Evolutionary conservation across 345 rosid genomes (phyloP).

Genomic region (Aurinia saxatilis): DNA sequence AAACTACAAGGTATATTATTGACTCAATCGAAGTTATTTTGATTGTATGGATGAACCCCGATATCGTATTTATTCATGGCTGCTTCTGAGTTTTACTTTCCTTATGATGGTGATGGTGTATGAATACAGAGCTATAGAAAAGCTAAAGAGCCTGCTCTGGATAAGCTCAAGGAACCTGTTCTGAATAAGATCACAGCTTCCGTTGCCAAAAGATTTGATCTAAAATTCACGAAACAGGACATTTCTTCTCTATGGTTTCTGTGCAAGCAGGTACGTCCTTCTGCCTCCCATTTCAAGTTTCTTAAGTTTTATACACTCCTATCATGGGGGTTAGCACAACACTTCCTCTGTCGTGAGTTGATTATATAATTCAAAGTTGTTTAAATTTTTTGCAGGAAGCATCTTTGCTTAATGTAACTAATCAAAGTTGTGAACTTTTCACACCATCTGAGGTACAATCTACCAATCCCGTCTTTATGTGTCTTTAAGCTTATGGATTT

Average conservation of each 20-base stretch:
- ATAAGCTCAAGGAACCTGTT: constrained; percentile 76
- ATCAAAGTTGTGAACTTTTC: constrained; percentile 88
- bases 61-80: neutral
- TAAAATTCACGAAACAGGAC: constrained; percentile 69
- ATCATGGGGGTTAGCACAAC: neutral
- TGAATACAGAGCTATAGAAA: constrained; percentile 48
- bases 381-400: constrained; percentile 58
- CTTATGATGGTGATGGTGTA: neutral
- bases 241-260: constrained; percentile 86
- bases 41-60: neutral
- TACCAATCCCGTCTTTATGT: neutral
- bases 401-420: constrained; percentile 68
- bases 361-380: neutral
- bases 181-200: constrained; percentile 66
- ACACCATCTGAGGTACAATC: constrained; percentile 62
- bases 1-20: constrained; percentile 69
- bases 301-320: neutral
- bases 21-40: neutral
- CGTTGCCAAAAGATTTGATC: constrained; percentile 44
- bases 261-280: constrained; percentile 67
- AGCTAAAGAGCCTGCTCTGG: constrained; percentile 60
- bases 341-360: neutral
- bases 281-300: neutral
- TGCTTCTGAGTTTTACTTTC: constrained; percentile 1
- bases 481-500: neutral